Percentiles rank a stretch among this genome's conserved stretches.
Evolutionary conservation across 768 basidiomycete species (phyloP).

Genomic region (Boletus bicolor): DNA sequence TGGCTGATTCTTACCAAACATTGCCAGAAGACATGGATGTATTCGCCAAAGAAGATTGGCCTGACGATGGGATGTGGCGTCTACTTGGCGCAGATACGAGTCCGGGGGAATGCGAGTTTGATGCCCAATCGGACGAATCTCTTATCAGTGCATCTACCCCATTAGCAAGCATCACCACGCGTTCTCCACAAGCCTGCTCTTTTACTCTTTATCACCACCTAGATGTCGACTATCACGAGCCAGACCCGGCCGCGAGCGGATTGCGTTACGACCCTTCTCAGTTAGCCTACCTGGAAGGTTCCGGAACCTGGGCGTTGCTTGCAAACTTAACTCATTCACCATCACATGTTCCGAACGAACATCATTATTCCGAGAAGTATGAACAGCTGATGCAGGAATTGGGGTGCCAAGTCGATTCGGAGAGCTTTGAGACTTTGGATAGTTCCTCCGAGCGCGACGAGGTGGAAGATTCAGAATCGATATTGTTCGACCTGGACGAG

Average conservation of each 20-base stretch:
- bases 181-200: slow-evolving; percentile 7
- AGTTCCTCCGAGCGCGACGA: slow-evolving; percentile 3
- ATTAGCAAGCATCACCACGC: slow-evolving; percentile 19
- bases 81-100: slow-evolving; percentile 4
- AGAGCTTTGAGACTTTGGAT: slow-evolving; percentile 12
- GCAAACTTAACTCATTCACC: not conserved
- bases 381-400: slow-evolving; percentile 15
- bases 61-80: slow-evolving; percentile 16
- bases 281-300: slow-evolving; percentile 15
- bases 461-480: slow-evolving; percentile 12
- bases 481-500: slow-evolving; percentile 17
- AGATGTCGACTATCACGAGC: slow-evolving; percentile 2
- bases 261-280: slow-evolving; percentile 13
- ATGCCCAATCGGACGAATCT: slow-evolving; percentile 19
- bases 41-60: slow-evolving; percentile 14
- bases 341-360: slow-evolving; percentile 15
- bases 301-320: slow-evolving; percentile 11
- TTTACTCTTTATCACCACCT: slow-evolving; percentile 20
- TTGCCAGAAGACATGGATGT: slow-evolving; percentile 17
- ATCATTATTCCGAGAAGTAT: slow-evolving; percentile 3
- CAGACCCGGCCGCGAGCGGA: slow-evolving; percentile 13
- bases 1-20: not conserved
- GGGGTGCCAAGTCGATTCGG: slow-evolving; percentile 4
- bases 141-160: slow-evolving; percentile 24
- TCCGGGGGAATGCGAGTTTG: slow-evolving; percentile 1